Base-by-base conservation (phyloP, 1,284 basidiomycete species). In the Heliocybe sulcata region DNA sequence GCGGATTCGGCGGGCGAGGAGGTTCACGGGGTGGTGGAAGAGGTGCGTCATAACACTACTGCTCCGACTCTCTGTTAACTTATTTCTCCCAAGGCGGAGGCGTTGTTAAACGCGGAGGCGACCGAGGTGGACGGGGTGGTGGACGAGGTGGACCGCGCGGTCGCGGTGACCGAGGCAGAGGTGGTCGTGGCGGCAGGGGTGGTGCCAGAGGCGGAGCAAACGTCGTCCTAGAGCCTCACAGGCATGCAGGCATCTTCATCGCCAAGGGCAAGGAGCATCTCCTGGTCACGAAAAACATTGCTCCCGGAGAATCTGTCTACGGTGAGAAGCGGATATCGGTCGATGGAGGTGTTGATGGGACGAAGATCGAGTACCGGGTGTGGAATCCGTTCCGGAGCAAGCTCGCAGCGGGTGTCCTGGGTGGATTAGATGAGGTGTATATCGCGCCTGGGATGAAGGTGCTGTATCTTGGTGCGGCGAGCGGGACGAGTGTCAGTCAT, bases 311-410 rank as follows among this genome's bases (percentile, higher is more conserved):
- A 69, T 91, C 90, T 19, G 97, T 99, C 23, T 99, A 99, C 72
- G 97, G 96, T 62, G 96, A 99, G 76, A 99, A 99, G 80, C 81
- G 92, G 74, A 91, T 95, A 73, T 82, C 85, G 51, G 80, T 96
- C 63, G 89, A 92, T 9, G 83, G 84, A 3, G 83, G 80, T 51
- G 80, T 83, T 56, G 89, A 90, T 52, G 90, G 85, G 55, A 88
- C 86, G 57, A 99, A 99, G 78, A 81, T 87, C 64, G 96, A 99
- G 73, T 99, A 98, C 76, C 83, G 96, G 58, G 97, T 99, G 33
- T 99, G 96, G 96, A 99, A 99, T 77, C 97, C 96, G 56, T 99
- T 99, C 87, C 83, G 97, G 63, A 89, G 84, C 69, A 99, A 99
- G 81, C 75, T 99, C 63, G 97, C 96, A 33, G 96, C 96, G 42